Base-by-base conservation (phyloP, 805 yeast genomes). In the Wickerhamomyces chambardii region DNA sequence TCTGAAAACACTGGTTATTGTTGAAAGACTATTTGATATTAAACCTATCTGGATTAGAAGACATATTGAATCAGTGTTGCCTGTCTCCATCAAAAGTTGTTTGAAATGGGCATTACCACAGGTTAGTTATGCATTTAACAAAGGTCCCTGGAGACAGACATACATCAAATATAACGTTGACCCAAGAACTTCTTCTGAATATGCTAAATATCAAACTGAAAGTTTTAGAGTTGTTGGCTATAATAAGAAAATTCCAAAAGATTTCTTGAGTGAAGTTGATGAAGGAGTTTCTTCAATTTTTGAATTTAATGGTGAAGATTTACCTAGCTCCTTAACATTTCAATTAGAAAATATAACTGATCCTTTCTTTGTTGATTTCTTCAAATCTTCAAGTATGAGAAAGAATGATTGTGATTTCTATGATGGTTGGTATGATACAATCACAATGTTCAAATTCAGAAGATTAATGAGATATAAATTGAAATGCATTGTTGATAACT, bases 121-220 rank as follows among this genome's bases (percentile, higher is more conserved):
- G 53, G 82, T 86, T 0, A 71, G 95, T 0, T 92, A 77, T 53
- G 70, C 85, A 29, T 83, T 78, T 53, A 75, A 82, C 27, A 83
- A 82, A 49, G 98, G 98, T 0, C 98, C 97, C 0, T 92, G 95
- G 95, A 70, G 97, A 47, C 86, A 85, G 40, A 75, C 92, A 10
- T 86, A 81, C 53, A 77, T 87, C 31, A 71, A 64, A 44, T 75
- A 78, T 45, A 97, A 96, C 1, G 66, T 78, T 28, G 84, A 90
- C 56, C 97, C 97, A 0, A 61, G 72, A 29, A 46, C 57, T 2
- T 75, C 80, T 32, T 47, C 59, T 1, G 52, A 62, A 11, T 78
- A 66, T 45, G 78, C 84, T 39, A 57, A 56, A 25, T 86, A 75
- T 52, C 98, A 92, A 59, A 80, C 89, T 16, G 97, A 89, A 56